These are phyloP conservation scores for Nicotiana undulata DNA, from an alignment of 257 asterid species.

Conservation along the genomic window DNA sequence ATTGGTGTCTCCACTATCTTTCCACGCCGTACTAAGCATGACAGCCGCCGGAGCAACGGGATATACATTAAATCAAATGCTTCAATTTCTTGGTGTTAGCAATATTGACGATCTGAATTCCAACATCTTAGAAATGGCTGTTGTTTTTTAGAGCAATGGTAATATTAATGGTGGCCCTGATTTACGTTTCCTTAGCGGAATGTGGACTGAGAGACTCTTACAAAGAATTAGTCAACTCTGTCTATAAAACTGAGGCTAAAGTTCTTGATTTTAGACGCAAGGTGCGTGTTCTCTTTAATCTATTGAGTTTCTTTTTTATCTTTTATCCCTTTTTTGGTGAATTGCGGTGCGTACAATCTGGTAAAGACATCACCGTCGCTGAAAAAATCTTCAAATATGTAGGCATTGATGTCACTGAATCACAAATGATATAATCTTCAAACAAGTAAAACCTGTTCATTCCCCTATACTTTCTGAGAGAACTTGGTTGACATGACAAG, in stretches of 20 bases:
- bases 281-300: not conserved
- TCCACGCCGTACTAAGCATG: slow-evolving; percentile 37
- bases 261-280: not conserved
- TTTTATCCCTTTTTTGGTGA: no score
- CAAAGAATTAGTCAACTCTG: not conserved
- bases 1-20: slow-evolving; percentile 48
- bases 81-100: slow-evolving; percentile 25
- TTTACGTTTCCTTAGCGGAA: not conserved
- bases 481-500: no score
- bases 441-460: no score
- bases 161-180: not conserved
- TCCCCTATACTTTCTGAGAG: no score
- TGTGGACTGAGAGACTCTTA: not conserved
- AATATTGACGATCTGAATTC: slow-evolving; percentile 23
- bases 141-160: not conserved
- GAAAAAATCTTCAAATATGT: no score
- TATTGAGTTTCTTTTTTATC: not conserved
- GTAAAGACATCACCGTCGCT: no score
- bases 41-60: slow-evolving; percentile 44
- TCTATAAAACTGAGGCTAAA: not conserved
- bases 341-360: no score
- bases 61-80: slow-evolving; percentile 33
- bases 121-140: not conserved
- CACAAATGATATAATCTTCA: no score
- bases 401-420: no score